Conservation (phyloP, 805 yeast genomes). For the Suhomyces emberorum region DNA sequence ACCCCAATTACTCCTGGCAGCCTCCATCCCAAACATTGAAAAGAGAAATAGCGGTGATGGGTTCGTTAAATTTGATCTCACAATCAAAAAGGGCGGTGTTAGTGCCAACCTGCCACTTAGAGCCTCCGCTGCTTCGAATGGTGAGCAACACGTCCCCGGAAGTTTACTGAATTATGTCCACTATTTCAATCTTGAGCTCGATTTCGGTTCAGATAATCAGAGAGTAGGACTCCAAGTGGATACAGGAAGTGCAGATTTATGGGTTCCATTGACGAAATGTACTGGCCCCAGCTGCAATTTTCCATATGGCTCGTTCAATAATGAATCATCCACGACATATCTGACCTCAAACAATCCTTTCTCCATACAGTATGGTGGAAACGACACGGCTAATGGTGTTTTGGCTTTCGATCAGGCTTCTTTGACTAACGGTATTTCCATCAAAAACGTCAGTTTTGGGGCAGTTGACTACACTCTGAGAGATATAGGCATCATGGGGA, state of each 20-base stretch:
- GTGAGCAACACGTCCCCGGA: neutral
- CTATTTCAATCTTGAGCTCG: neutral
- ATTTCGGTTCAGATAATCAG: conserved; percentile 1
- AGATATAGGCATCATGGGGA: neutral
- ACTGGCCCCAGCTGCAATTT: conserved; percentile 1
- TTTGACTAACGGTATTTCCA: conserved; percentile 3
- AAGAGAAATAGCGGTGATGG: conserved; percentile 1
- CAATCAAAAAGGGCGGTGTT: neutral
- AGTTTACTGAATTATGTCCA: neutral
- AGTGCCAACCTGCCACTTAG: neutral
- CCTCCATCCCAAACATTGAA: neutral
- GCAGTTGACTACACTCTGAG: conserved; percentile 5
- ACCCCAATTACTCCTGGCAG: no score
- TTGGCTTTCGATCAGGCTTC: conserved; percentile 8
- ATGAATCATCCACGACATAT: conserved; percentile 4
- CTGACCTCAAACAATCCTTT: neutral
- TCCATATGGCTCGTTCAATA: conserved; percentile 5
- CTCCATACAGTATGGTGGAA: conserved; percentile 3
- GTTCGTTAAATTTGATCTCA: neutral
- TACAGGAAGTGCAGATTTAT: conserved; percentile 10
- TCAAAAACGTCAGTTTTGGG: conserved; percentile 8
- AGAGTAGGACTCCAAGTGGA: neutral
- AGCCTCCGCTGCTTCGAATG: neutral
- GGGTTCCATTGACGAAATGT: conserved; percentile 9
- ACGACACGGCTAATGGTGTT: conserved; percentile 6